Base-by-base conservation (phyloP, 108 stramenopile species). In the Ochromonas danica region DNA sequence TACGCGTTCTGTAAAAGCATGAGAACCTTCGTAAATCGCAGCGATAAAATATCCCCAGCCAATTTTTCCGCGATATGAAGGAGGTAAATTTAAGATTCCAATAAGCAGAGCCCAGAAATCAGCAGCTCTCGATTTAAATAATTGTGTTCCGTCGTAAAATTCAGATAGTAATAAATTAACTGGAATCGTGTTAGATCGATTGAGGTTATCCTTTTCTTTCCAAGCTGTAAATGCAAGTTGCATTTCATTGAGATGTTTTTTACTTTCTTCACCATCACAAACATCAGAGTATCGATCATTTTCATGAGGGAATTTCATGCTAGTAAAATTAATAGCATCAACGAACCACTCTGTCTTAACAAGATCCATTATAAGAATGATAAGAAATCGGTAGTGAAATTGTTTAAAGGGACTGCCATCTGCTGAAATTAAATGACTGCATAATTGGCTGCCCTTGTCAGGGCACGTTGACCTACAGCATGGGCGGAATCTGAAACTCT, bases 161-260 rank as follows among this genome's bases (percentile, higher is more conserved):
- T 67, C 63, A 67, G 63, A 67, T 67, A 67, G 31, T 31, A 67
- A 33, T 67, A 67, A 31, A 67, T 67, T 67, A 33, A 67, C 63
- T 31, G 63, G 30, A 31, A 31, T 33, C 17, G 31, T 31, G 63
- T 67, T 67, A 22, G 63, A 67, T 67, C 63, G 17, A 22, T 67
- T 67, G 51, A 57, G 51, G 17, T 22, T 22, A 33, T 67, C 63
- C 63, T 67, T 22, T 33, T 33, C 31, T 67, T 67, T 67, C 63
- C 63, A 67, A 67, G 31, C 17, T 67, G 17, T 22, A 33, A 67
- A 67, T 22, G 17, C 31, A 33, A 22, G 17, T 67, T 33, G 17
- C 63, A 67, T 67, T 31, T 67, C 63, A 67, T 67, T 67, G 17
- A 67, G 31, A 67, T 67, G 63, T 33, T 67, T 33, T 33, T 67